Conservation (phyloP, 345 rosid species). For the Citrus australasica region DNA sequence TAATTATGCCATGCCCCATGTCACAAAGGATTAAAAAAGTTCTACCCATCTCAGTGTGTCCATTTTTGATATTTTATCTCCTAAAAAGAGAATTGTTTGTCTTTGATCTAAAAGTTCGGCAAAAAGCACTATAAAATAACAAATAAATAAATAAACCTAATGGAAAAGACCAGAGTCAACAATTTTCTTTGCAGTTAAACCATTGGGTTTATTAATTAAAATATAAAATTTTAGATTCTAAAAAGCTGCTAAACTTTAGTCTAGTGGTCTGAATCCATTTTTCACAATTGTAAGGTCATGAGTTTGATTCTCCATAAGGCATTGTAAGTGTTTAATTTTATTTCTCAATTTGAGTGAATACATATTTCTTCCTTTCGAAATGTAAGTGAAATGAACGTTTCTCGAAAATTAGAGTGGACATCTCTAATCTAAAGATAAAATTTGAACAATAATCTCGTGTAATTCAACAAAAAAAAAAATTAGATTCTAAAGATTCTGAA, state of each 20-base stretch:
- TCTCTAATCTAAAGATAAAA: too few relatives aligned
- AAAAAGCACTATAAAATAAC: not conserved
- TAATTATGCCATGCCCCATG: slow-evolving; percentile 13
- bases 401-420: too few relatives aligned
- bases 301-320: rapidly evolving
- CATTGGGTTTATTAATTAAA: slow-evolving; percentile 18
- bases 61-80: slow-evolving; percentile 17
- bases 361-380: too few relatives aligned
- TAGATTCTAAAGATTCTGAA: not conserved
- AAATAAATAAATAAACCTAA: not conserved
- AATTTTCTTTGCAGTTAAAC: not conserved
- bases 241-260: rapidly evolving
- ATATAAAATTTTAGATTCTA: not conserved
- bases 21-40: slow-evolving; percentile 22
- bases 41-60: slow-evolving; percentile 49
- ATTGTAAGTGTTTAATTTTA: too few relatives aligned
- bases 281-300: too few relatives aligned
- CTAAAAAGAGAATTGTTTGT: slow-evolving; percentile 25
- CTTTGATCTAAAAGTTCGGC: slow-evolving; percentile 18
- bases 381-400: rapidly evolving
- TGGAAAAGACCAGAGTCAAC: slow-evolving; percentile 6
- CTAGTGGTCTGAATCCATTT: too few relatives aligned
- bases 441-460: rapidly evolving
- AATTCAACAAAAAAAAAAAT: too few relatives aligned
- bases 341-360: too few relatives aligned